phyloP scores from a whole-genome alignment of 169 alveolate species.

The Plasmodium malariae region DNA sequence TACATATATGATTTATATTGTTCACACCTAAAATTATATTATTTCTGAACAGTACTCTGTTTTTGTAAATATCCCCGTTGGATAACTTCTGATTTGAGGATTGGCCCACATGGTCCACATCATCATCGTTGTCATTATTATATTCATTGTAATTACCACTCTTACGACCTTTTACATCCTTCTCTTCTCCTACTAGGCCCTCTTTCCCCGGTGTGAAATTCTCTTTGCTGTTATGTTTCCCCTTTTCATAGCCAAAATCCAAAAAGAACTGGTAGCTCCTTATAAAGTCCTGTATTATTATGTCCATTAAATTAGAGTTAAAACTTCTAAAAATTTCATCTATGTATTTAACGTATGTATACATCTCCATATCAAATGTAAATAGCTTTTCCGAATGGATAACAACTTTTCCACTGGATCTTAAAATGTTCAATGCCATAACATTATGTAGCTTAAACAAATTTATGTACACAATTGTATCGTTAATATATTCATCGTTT shows the following conservation, averaged over 20 bases:
- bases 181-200: too few relatives aligned
- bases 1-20: slow-evolving; percentile 70
- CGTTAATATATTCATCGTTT: slow-evolving; percentile 31
- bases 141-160: neutral
- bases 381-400: slow-evolving; percentile 71
- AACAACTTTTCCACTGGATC: slow-evolving; percentile 65
- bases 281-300: slow-evolving; percentile 59
- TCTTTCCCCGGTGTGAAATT: too few relatives aligned
- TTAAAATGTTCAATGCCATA: slow-evolving; percentile 53
- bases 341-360: slow-evolving; percentile 42
- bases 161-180: too few relatives aligned
- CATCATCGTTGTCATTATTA: neutral
- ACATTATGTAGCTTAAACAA: slow-evolving; percentile 46
- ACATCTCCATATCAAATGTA: slow-evolving; percentile 72
- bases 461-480: slow-evolving; percentile 34
- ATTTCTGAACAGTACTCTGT: slow-evolving; percentile 57
- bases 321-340: slow-evolving; percentile 68
- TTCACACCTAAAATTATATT: slow-evolving; percentile 43
- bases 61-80: slow-evolving; percentile 5
- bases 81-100: neutral
- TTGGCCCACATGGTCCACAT: neutral
- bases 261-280: slow-evolving; percentile 53
- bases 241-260: slow-evolving; percentile 53
- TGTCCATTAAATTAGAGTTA: slow-evolving; percentile 62
- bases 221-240: neutral